Base-by-base conservation (phyloP, 176 grass and related monocot species). In the Aegilops speltoides region DNA sequence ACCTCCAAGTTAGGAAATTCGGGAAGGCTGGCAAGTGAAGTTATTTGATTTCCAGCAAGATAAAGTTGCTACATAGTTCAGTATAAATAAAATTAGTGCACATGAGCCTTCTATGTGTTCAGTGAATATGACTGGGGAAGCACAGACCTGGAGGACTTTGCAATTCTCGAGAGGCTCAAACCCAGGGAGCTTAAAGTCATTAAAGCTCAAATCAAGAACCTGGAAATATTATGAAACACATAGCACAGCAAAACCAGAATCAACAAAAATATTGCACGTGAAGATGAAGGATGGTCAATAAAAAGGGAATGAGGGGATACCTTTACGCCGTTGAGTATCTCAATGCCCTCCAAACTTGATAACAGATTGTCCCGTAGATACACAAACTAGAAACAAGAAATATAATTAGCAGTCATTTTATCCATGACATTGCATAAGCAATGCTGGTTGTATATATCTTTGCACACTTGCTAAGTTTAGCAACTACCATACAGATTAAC, bases 121-220 rank as follows among this genome's bases (percentile, higher is more conserved):
- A 88, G 62, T 72, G 26, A 74, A 88, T 82, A 88, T 54, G 38
- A 54, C 22, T 84, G 61, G 16, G 19, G 33, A 77, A 88, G 50
- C 80, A 79, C 86, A 89, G 70, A 98, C 96, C 90, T 96, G 93
- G 59, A 98, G 92, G n/a, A 78, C 48, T 93, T 94, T 90, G 87
- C 93, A 98, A 88, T 96, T 96, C 52, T 66, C 87, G 57, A 98
- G 93, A 86, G 92, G 90, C 79, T 96, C 96, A 84, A 98, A 96
- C 70, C 89, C 93, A 62, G 85, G 83, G 50, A 82, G 88, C 85
- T 95, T 94, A 69, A 96, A 98, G 88, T 94, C 93, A 89, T 98
- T 98, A 86, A 98, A 98, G 85, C 96, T 98, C 88, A 98, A 84
- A 90, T 98, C 96, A 90, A 98, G 93, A 89, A 98, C 96, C 96